Evolutionary conservation across 768 basidiomycete species (phyloP), one percentile per base, ranked within the genome.

Genomic region (Chiua virens): DNA sequence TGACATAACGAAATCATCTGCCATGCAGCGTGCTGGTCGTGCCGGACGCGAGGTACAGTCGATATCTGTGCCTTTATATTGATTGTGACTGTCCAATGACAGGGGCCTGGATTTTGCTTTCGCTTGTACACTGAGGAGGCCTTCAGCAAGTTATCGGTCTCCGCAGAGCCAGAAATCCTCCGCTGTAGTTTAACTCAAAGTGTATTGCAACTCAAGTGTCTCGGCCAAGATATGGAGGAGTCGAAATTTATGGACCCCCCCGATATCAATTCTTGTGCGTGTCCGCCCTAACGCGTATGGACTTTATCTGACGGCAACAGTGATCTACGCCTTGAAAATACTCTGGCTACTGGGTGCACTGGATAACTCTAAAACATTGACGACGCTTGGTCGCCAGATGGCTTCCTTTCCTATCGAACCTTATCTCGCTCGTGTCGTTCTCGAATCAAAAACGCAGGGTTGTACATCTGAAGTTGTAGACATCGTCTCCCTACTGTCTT

Each of bases 371-470:
- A 84, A 81, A 51, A 63, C 64, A 6, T 74, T 99, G 46, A 97
- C 94, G 0, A 59, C 75, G 0, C 68, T 88, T 5, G 97, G 97
- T 3, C 80, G 83, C 5, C 73, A 83, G 54, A 98, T 99, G 90
- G 86, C 93, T 4, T 63, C 74, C n/a, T 92, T 95, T 63, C 97
- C 97, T 3, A 80, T 97, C n/a, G 93, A 98, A 58, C 93, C 96
- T 1, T 72, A 82, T 28, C 80, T 85, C 48, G 83, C 94, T 0
- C 84, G 92, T 27, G 80, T 87, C 37, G 71, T 98, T 28, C 73
- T 98, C 47, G 87, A 89, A 14, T 89, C 96, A 1, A 79, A 81
- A 61, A 77, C 80, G 18, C 73, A 85, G 47, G 79, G 78, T 2
- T 98, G 92, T 71, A 82, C 87, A 0, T 63, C 74, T 17, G 92